A percentile compares a stretch with the other conserved stretches of the same genome.
phyloP scores from a whole-genome alignment of 2,329 filamentous ascomycete genomes.

The Rhinocladiella mackenziei region DNA sequence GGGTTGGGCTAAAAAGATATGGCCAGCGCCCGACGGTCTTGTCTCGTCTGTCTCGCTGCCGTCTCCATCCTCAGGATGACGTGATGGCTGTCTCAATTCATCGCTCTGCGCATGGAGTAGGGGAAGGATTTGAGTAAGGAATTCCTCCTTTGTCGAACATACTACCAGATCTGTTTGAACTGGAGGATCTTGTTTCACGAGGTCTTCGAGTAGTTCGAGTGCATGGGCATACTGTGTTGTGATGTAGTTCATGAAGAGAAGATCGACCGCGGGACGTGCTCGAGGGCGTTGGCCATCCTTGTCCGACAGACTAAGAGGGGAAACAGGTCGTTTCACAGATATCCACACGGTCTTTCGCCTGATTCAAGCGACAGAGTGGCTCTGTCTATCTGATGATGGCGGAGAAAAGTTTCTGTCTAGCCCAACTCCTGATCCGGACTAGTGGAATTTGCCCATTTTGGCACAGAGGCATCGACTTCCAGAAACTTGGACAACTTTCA shows the following conservation, averaged over 20 bases:
- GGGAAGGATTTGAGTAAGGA: conserved; percentile 57
- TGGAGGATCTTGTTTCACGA: conserved; percentile 53
- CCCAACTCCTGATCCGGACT: too few species aligned
- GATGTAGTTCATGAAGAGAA: conserved; percentile 6
- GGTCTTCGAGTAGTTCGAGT: conserved; percentile 56
- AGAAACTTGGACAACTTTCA: too few species aligned
- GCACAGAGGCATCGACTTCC: too few species aligned
- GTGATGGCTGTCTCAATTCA: conserved; percentile 13
- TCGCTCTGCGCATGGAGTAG: conserved; percentile 40
- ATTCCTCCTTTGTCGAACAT: conserved; percentile 62
- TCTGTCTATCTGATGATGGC: too few species aligned
- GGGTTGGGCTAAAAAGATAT: conserved; percentile 57
- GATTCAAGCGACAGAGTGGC: too few species aligned
- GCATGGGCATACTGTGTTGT: conserved; percentile 43
- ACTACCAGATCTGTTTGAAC: conserved; percentile 66
- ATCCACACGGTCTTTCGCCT: too few species aligned
- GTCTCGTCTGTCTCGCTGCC: neutral
- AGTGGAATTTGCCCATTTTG: too few species aligned
- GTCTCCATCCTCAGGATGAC: conserved; percentile 6
- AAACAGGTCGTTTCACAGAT: too few species aligned
- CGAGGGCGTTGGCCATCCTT: neutral
- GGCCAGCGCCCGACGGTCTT: conserved; percentile 20
- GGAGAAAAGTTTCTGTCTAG: too few species aligned
- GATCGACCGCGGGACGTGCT: neutral
- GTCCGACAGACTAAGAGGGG: too few species aligned